Percentiles rank a stretch among this genome's conserved stretches.
Conservation (phyloP, 192 early-diverging fungal genomes). For the Dissophora ornata region DNA sequence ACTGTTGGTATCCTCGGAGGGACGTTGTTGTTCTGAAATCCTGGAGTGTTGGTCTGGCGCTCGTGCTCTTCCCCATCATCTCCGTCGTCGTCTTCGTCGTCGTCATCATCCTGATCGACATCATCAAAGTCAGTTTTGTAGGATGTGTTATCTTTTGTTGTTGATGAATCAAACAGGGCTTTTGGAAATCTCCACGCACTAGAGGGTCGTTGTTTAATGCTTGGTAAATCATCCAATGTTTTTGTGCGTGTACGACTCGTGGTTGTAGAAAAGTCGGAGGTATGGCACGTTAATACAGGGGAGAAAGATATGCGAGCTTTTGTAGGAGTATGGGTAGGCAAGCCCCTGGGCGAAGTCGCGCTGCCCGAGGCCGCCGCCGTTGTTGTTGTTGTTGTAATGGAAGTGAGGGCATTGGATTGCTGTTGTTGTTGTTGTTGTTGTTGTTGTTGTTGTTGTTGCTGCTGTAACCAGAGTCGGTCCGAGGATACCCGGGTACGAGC, state of each 20-base stretch:
- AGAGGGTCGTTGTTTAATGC: not conserved
- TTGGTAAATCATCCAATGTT: not conserved
- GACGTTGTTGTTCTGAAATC: not conserved
- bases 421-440: constrained; percentile 3
- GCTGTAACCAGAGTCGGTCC: constrained; percentile 8
- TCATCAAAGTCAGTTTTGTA: constrained; percentile 42
- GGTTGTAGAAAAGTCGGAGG: not conserved
- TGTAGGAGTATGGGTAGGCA: not conserved
- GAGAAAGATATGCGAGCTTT: constrained; percentile 8
- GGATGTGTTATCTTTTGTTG: not conserved
- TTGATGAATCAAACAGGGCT: constrained; percentile 9
- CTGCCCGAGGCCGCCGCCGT: not conserved
- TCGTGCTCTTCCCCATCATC: not conserved
- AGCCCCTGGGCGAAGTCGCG: not conserved
- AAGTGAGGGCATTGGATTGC: not conserved
- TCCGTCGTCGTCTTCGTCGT: constrained; percentile 16
- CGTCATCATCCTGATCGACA: constrained; percentile 28
- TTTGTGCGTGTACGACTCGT: not conserved
- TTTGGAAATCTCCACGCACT: constrained; percentile 23
- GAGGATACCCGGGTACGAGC: constrained; percentile 9
- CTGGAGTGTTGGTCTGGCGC: too few species aligned
- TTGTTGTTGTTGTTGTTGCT: constrained; percentile 1
- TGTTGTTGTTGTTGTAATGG: not conserved
- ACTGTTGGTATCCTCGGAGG: constrained; percentile 5
- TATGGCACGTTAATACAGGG: constrained; percentile 8